Conservation (phyloP, 2,329 filamentous ascomycete species). For the Fusarium anthophilum region DNA sequence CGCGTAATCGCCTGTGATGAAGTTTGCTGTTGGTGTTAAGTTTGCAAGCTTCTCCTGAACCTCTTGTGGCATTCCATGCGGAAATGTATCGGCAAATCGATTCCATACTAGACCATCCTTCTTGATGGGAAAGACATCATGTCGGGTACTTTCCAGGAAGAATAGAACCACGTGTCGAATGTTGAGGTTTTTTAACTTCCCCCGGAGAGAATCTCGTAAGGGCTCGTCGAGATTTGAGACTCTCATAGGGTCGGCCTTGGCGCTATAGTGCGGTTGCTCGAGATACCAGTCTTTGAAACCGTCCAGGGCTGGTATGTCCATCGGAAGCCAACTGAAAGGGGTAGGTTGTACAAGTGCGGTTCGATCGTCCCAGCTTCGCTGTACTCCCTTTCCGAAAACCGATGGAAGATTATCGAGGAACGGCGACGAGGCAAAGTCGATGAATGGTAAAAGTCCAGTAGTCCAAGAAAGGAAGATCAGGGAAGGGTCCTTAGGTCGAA, state of each 20-base stretch:
- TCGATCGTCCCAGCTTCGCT: constrained; percentile 38
- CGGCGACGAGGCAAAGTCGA: constrained; percentile 45
- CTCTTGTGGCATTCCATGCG: constrained; percentile 44
- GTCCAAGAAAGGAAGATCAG: constrained; percentile 50
- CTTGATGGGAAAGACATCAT: constrained; percentile 56
- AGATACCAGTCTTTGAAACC: constrained; percentile 44
- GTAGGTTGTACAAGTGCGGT: constrained; percentile 41
- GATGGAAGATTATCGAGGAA: constrained; percentile 38
- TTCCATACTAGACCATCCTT: constrained; percentile 50
- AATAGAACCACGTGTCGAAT: constrained; percentile 55
- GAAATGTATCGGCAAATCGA: constrained; percentile 43
- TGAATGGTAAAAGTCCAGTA: constrained; percentile 44
- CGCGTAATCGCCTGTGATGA: constrained; percentile 48
- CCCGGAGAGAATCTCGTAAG: constrained; percentile 39
- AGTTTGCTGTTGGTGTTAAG: constrained; percentile 46
- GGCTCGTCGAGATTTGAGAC: constrained; percentile 50
- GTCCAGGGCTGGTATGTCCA: constrained; percentile 7
- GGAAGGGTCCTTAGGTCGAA: constrained; percentile 43
- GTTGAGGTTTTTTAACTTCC: constrained; percentile 41
- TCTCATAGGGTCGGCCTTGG: constrained; percentile 50
- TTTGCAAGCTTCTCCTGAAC: constrained; percentile 39
- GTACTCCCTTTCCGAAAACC: constrained; percentile 31
- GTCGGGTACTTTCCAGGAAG: constrained; percentile 56
- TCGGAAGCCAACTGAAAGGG: constrained; percentile 40
- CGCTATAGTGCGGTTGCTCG: constrained; percentile 46